phyloP scores from a whole-genome alignment of 2,329 filamentous ascomycete species.

The Orbilia ellipsospora region DNA sequence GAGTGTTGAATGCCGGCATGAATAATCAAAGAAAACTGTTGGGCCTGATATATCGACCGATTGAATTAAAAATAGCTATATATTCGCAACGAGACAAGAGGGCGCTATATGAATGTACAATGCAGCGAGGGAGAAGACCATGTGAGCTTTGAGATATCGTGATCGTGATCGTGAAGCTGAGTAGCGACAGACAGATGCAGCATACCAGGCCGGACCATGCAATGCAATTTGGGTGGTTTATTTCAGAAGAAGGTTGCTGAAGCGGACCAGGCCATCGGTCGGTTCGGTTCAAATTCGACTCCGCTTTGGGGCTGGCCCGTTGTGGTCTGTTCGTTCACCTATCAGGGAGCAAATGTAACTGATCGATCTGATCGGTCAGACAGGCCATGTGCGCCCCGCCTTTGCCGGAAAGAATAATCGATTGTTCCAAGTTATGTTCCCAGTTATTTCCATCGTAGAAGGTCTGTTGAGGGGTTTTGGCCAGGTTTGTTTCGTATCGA shows the following conservation, averaged over 20 bases:
- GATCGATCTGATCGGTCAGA: no score
- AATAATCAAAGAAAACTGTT: conserved; percentile 10
- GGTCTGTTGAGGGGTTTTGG: background rate
- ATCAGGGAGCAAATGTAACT: no score
- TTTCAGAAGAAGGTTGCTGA: no score
- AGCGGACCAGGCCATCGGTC: no score
- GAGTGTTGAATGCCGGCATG: conserved; percentile 46
- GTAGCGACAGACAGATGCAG: background rate
- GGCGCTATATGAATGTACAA: background rate
- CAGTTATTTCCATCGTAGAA: conserved; percentile 10
- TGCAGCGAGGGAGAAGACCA: background rate
- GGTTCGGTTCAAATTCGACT: no score
- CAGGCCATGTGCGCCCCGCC: conserved; percentile 19
- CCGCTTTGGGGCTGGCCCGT: no score
- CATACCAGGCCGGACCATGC: no score
- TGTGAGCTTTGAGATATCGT: background rate
- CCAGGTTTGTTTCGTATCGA: no score
- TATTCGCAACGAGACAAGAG: background rate
- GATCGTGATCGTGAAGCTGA: background rate
- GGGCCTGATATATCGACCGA: conserved; percentile 5
- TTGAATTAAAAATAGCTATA: background rate
- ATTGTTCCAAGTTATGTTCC: conserved; percentile 6
- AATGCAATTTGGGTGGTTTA: no score
- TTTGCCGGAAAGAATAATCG: conserved; percentile 15
- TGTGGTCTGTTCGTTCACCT: no score